phyloP scores from a whole-genome alignment of 2,329 filamentous ascomycete genomes.

The Nemania bipapillata region DNA sequence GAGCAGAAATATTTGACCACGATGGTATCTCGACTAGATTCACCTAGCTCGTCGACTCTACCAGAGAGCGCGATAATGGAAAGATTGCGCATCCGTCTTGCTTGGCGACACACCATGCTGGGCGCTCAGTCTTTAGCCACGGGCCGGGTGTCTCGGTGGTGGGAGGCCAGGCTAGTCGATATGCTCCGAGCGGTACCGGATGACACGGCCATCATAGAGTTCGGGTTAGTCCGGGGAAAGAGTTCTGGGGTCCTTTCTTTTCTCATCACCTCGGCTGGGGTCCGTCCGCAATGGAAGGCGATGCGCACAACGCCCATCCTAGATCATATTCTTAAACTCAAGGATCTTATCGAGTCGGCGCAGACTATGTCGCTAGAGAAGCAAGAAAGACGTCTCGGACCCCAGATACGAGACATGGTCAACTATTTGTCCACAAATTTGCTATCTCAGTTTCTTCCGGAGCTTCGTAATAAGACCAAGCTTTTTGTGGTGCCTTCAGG shows the following conservation, averaged over 20 bases:
- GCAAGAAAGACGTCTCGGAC: slow-evolving; percentile 17
- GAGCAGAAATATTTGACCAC: slow-evolving; percentile 19
- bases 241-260: slow-evolving; percentile 27
- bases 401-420: slow-evolving; percentile 19
- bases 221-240: slow-evolving; percentile 32
- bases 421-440: slow-evolving; percentile 14
- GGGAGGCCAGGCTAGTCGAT: slow-evolving; percentile 22
- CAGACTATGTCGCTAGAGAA: slow-evolving; percentile 2
- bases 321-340: slow-evolving; percentile 20
- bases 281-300: slow-evolving; percentile 23
- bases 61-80: slow-evolving; percentile 28
- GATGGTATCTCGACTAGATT: background rate
- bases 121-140: slow-evolving; percentile 23
- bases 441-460: slow-evolving; percentile 25
- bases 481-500: slow-evolving; percentile 34
- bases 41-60: background rate
- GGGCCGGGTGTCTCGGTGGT: slow-evolving; percentile 28
- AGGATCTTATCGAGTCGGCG: slow-evolving; percentile 26
- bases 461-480: slow-evolving; percentile 22
- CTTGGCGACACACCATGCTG: slow-evolving; percentile 28
- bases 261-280: slow-evolving; percentile 24
- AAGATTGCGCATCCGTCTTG: slow-evolving; percentile 29
- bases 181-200: slow-evolving; percentile 26
- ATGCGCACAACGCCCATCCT: slow-evolving; percentile 28
- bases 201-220: slow-evolving; percentile 28